Conservation (phyloP, 495 filamentous ascomycete genomes). For the Penicillium canariense region DNA sequence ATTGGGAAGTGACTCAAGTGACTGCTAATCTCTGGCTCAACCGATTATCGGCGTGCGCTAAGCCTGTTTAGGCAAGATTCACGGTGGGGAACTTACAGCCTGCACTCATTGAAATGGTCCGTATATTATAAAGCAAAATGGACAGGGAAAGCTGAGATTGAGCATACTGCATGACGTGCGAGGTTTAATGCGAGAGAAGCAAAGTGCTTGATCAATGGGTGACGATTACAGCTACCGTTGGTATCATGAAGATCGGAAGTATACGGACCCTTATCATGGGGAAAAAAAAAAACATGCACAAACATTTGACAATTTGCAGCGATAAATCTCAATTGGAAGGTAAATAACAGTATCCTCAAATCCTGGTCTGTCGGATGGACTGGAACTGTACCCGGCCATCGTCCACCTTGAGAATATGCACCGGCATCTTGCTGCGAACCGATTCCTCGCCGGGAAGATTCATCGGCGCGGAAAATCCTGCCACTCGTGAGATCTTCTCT, state of each 20-base stretch:
- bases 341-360: background rate
- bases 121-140: background rate
- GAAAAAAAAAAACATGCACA: background rate
- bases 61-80: slow-evolving; percentile 8
- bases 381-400: background rate
- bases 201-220: background rate
- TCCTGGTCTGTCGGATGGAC: background rate
- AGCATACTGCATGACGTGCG: background rate
- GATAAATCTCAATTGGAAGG: background rate
- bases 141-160: background rate
- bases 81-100: background rate
- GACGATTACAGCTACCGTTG: background rate
- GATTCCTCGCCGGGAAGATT: background rate
- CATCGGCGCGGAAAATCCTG: background rate
- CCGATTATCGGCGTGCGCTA: slow-evolving; percentile 28
- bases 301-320: background rate
- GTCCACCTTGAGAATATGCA: background rate
- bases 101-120: background rate
- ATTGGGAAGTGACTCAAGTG: slow-evolving; percentile 3
- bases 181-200: background rate
- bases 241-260: background rate
- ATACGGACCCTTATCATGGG: background rate
- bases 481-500: background rate
- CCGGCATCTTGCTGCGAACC: background rate
- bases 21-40: slow-evolving; percentile 5